Evolutionary conservation across 192 early-diverging fungal genomes (phyloP), one percentile per base, ranked within the genome.

Genomic region (Gaertneriomyces semiglobifer): DNA sequence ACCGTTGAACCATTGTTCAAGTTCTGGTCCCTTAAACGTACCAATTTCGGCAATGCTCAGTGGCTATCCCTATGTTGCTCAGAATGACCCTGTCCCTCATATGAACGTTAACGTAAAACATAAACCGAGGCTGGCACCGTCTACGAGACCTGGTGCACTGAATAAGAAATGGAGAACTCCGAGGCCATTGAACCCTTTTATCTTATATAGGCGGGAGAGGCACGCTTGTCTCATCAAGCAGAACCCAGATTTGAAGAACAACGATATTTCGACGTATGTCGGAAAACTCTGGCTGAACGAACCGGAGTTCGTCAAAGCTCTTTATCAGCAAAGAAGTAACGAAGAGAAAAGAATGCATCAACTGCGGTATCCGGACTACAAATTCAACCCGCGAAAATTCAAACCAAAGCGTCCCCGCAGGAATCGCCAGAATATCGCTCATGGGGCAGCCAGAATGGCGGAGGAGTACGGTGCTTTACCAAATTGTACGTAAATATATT

Each of bases 361-460:
- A 73, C 50, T 76, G 46, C 78, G 66, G 60, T 75, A 84, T 59
- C 83, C 83, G 14, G 80, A 79, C 59, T 84, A 84, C 75, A 84
- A 80, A 63, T 84, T 80, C 66, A 39, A 68, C 42, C 83, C 83
- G n/a, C 68, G 77, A 20, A 83, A 83, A 51, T 53, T 50, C 43
- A 65, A 63, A 6, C 50, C 61, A n/a, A 80, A 80, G 64, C 56
- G 53, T 18, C 67, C 3, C 25, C 25, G 25, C 2, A 33, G 25
- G 25, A 33, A 33, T 33, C 25, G 25, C 25, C 2, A 33, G 25
- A 33, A 33, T 33, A 33, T 1, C 25, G 25, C 25, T 33, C 25
- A 33, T 33, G 25, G 25, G 25, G 25, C 25, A 33, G 25, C 25
- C 25, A 33, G 25, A 33, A 33, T 33, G 25, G 2, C 25, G 25